phyloP scores from a whole-genome alignment of 2,329 filamentous ascomycete species.

The Cercospora sp. region DNA sequence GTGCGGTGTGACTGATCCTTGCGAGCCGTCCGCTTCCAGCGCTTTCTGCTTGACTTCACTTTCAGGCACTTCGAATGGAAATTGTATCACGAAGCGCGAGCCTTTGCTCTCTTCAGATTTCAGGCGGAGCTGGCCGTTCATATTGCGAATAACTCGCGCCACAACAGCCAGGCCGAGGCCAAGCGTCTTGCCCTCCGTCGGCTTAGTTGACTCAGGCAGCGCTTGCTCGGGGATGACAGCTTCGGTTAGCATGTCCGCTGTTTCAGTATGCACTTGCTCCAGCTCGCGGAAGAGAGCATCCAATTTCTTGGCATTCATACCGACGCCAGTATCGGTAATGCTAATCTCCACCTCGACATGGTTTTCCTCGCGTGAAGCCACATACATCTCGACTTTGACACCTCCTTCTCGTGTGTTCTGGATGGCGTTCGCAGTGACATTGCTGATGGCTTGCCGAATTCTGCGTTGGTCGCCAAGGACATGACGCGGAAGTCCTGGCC shows the following conservation, averaged over 20 bases:
- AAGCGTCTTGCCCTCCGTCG: constrained; percentile 52
- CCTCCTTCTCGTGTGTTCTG: constrained; percentile 70
- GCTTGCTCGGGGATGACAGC: constrained; percentile 37
- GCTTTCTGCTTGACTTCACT: constrained; percentile 28
- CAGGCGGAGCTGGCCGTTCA: constrained; percentile 82
- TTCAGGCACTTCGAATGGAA: constrained; percentile 70
- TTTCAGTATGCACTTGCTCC: constrained; percentile 63
- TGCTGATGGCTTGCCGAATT: constrained; percentile 79
- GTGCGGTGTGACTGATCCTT: constrained; percentile 33
- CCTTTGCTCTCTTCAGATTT: constrained; percentile 82
- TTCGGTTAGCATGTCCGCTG: constrained; percentile 50
- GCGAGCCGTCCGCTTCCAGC: constrained; percentile 21
- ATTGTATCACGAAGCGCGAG: constrained; percentile 75
- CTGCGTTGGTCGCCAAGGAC: constrained; percentile 78
- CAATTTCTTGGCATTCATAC: constrained; percentile 58
- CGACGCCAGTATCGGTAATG: constrained; percentile 72
- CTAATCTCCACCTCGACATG: constrained; percentile 71
- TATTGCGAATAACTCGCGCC: constrained; percentile 82
- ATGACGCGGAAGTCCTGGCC: constrained; percentile 66
- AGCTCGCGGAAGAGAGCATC: constrained; percentile 63
- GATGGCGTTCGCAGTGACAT: constrained; percentile 81
- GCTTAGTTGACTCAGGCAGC: constrained; percentile 35
- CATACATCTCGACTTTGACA: constrained; percentile 69
- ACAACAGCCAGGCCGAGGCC: constrained; percentile 86
- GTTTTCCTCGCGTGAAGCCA: constrained; percentile 54